Evolutionary conservation across 2,329 filamentous ascomycete genomes (phyloP), one percentile per base, ranked within the genome.

Genomic region (Rutstroemia sp.): DNA sequence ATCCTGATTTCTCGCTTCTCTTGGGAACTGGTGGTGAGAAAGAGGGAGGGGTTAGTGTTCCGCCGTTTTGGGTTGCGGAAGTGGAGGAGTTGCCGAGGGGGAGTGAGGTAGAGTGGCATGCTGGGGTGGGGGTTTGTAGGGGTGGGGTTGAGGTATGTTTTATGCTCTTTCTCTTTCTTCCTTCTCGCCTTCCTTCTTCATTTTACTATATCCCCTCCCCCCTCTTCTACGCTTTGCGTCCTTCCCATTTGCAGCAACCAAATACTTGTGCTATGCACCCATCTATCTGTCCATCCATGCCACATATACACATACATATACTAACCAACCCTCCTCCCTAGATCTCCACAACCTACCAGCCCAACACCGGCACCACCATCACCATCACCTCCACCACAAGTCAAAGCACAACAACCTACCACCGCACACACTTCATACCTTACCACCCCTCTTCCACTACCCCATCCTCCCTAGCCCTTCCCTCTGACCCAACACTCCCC

Each of bases 61-160:
- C 91, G 1, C 86, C 86, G 0, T 78, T 92, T 64, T 87, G 94
- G 67, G 80, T 86, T 0, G 86, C 84, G 1, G 84, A 94, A 66
- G 87, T 96, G 1, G 79, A 85, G 45, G 81, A 84, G 61, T 76
- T 99, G 12, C 94, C 94, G 1, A 81, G 89, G 19, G 76, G 75
- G 16, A 86, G 87, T 27, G 77, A 77, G 39, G 82, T 96, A 10
- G 94, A 99, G 73, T 99, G 92, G 92, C 86, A 89, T 63, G 85
- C 78, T 1, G 80, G 86, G 57, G 68, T 82, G 3, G 88, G 89
- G 0, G 70, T 87, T 45, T 58, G 53, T 9, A 48, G 52, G 49
- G 61, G 59, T n/a, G 25, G 38, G 47, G 44, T 68, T 1, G 56
- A 56, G 48, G 62, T 66, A 50, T 21, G 42, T 9, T 21, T 17